These are phyloP conservation scores for Hypsizygus ulmarius DNA, from an alignment of 1,284 basidiomycete species.

Conservation along the genomic window DNA sequence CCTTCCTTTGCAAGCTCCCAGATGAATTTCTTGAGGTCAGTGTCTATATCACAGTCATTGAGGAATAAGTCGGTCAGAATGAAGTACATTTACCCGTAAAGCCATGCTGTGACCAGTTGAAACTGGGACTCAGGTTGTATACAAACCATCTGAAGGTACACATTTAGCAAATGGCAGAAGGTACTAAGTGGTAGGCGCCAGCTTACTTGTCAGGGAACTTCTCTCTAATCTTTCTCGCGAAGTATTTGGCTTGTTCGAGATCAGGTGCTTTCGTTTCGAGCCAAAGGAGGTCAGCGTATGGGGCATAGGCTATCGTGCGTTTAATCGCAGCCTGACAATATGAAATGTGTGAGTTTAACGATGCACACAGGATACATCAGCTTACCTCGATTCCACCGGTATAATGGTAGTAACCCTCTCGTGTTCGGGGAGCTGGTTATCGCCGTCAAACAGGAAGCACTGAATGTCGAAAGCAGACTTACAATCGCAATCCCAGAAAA, in stretches of 20 bases:
- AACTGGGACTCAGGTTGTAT: conserved; percentile 93
- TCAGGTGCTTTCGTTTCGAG: conserved; percentile 88
- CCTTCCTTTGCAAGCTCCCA: conserved; percentile 93
- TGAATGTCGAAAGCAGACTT: conserved; percentile 24
- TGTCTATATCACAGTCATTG: conserved; percentile 39
- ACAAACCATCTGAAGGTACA: conserved; percentile 69
- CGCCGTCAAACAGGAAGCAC: conserved; percentile 5
- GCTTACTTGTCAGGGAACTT: conserved; percentile 70
- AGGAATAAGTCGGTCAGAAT: not conserved
- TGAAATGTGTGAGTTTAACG: conserved; percentile 7
- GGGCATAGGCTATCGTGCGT: conserved; percentile 77
- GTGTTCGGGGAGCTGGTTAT: conserved; percentile 73
- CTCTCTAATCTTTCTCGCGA: conserved; percentile 75
- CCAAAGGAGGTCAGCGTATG: conserved; percentile 85
- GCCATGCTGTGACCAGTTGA: conserved; percentile 88
- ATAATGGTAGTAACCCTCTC: conserved; percentile 91
- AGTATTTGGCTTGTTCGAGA: conserved; percentile 75
- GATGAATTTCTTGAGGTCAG: conserved; percentile 80
- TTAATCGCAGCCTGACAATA: conserved; percentile 69
- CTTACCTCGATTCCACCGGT: conserved; percentile 73
- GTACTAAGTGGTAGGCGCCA: not conserved
- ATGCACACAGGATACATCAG: conserved; percentile 5
- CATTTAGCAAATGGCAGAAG: not conserved
- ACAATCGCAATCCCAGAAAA: conserved; percentile 91
- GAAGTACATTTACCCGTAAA: conserved; percentile 54